These are phyloP conservation scores for Psilocybe subaeruginosa DNA, from an alignment of 768 basidiomycete species.

Conservation along the genomic window DNA sequence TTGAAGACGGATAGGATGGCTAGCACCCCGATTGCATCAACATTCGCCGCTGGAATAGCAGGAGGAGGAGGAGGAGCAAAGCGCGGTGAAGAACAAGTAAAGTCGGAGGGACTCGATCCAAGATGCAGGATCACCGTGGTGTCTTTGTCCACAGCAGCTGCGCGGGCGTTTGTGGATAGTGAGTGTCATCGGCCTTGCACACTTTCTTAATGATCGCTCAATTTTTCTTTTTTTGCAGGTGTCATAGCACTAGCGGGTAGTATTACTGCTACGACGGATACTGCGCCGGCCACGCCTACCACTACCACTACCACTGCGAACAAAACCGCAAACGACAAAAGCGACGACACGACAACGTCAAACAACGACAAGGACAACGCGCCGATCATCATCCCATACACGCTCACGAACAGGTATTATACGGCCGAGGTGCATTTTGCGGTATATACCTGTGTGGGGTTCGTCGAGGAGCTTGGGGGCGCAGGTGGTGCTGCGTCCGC, in stretches of 20 bases:
- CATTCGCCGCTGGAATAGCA: neutral
- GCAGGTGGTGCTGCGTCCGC: neutral
- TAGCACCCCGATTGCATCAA: too few species aligned
- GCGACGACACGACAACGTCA: too few species aligned
- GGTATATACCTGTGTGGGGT: conserved; percentile 41
- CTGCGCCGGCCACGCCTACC: neutral
- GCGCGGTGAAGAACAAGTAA: too few species aligned
- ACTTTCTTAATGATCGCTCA: neutral
- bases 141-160: conserved; percentile 1
- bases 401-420: conserved; percentile 62
- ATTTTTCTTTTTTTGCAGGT: neutral
- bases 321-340: neutral
- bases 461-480: conserved; percentile 35
- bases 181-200: neutral
- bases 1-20: too few species aligned
- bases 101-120: neutral
- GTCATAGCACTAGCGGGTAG: neutral
- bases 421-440: conserved; percentile 75
- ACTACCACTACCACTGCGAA: neutral
- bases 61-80: neutral
- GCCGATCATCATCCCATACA: conserved; percentile 12
- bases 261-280: neutral
- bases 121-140: conserved; percentile 9
- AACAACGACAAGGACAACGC: neutral
- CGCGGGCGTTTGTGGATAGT: conserved; percentile 8